phyloP scores from a whole-genome alignment of 2,329 filamentous ascomycete species.

The Ascochyta fabae region DNA sequence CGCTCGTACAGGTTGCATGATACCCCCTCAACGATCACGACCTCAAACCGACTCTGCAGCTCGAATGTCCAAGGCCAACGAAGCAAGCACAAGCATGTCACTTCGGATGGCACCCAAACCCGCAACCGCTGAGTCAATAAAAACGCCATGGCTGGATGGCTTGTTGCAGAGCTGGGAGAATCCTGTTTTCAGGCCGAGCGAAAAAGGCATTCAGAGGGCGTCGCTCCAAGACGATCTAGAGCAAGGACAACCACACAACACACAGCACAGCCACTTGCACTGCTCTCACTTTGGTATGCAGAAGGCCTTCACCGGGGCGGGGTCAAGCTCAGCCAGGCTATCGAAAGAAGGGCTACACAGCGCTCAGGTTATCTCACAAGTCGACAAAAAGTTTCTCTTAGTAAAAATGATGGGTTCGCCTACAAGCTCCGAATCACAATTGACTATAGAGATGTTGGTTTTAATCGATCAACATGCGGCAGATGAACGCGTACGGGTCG shows the following conservation, averaged over 20 bases:
- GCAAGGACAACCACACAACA: conserved; percentile 12
- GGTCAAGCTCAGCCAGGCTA: conserved; percentile 50
- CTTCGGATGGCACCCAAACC: conserved; percentile 40
- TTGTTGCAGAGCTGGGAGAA: conserved; percentile 75
- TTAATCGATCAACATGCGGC: conserved; percentile 94
- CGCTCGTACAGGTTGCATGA: conserved; percentile 59
- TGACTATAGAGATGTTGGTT: conserved; percentile 60
- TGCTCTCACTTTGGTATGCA: conserved; percentile 22
- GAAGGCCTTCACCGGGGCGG: conserved; percentile 37
- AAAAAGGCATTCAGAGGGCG: conserved; percentile 53
- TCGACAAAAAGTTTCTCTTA: conserved; percentile 90
- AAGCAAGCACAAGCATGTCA: conserved; percentile 34
- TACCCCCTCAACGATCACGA: conserved; percentile 25
- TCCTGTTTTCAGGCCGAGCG: conserved; percentile 69
- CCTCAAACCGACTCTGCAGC: conserved; percentile 13
- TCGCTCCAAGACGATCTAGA: conserved; percentile 20
- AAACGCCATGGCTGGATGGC: conserved; percentile 63
- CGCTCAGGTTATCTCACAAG: conserved; percentile 77
- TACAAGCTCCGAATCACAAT: conserved; percentile 1
- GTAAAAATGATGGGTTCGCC: conserved; percentile 58
- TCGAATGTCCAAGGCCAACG: conserved; percentile 3
- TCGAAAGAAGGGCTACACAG: conserved; percentile 60
- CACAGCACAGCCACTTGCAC: conserved; percentile 7
- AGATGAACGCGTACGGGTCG: conserved; percentile 84
- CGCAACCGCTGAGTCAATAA: conserved; percentile 10